Base-by-base conservation (phyloP, 163 green algal species). In the Prototheca wickerhamii region DNA sequence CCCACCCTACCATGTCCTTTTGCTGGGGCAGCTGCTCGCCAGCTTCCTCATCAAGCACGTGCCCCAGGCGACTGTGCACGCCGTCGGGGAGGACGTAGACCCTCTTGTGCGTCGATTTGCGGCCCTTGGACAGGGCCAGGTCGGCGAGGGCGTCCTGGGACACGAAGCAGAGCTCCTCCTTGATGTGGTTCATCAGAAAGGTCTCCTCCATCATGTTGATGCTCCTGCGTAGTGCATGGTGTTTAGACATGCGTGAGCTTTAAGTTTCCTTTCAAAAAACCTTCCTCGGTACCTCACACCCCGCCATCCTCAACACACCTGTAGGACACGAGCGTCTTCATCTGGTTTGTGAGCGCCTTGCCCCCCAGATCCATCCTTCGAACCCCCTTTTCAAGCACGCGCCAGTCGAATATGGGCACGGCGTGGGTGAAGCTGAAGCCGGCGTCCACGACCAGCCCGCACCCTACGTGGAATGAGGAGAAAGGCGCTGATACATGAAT, bases 291-390 rank as follows among this genome's bases (percentile, higher is more conserved):
- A 44, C 15, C 10, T 44, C 37, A 44, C 10, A 1, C 15, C 37
- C 37, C 37, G 4, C 4, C 7, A 3, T 17, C 53, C 29, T 4
- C 61, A 37, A 53, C 61, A 18, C 44, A 86, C 79, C 91, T 80
- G 80, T 92, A 98, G 4, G 85, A 94, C n/a, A 98, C 84, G 12
- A 95, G 63, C 76, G 98, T 92, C 64, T 97, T 98, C 43, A 99
- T 76, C 67, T 92, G 89, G 71, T 99, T 98, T n/a, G 93, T 98
- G 55, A 98, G 77, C 20, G 83, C 82, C 75, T 97, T 98, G 74
- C 94, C 94, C 3, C 94, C 94, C 29, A 99, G 59, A 65, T 97
- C 88, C 4, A 97, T 82, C 23, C 93, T 84, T 43, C 76, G 70
- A 4, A 94, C 76, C 2, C 64, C 87, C 15, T 31, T 35, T n/a